Percentiles rank a stretch among this genome's conserved stretches.
Conservation (phyloP, 768 basidiomycete species). For the Serendipita vermifera region DNA sequence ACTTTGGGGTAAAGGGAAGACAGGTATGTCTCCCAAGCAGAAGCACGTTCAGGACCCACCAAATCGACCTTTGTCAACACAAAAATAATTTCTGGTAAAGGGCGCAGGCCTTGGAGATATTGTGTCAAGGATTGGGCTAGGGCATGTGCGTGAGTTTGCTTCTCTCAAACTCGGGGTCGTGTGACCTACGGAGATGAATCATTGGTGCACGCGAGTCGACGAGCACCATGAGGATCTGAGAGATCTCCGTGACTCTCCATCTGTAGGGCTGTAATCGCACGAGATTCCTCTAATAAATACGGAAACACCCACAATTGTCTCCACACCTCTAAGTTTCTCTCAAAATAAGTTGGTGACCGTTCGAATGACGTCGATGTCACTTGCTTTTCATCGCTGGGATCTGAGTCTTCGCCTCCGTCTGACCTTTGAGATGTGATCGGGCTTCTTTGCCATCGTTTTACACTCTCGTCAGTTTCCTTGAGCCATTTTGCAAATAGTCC, state of each 20-base stretch:
- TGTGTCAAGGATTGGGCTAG: slow-evolving; percentile 49
- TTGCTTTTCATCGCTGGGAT: not conserved
- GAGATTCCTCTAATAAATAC: no score
- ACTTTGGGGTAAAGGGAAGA: slow-evolving; percentile 37
- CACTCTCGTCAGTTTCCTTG: slow-evolving; percentile 41
- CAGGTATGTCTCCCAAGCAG: slow-evolving; percentile 55
- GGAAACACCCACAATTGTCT: slow-evolving; percentile 70
- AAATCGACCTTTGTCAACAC: slow-evolving; percentile 86
- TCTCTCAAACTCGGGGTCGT: not conserved
- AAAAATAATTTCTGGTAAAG: slow-evolving; percentile 43
- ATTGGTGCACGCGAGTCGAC: slow-evolving; percentile 83
- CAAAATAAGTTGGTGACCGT: slow-evolving; percentile 64
- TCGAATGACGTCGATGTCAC: slow-evolving; percentile 29
- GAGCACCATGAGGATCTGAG: slow-evolving; percentile 75
- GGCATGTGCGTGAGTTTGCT: not conserved
- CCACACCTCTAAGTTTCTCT: slow-evolving; percentile 91
- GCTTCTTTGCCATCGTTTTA: slow-evolving; percentile 36
- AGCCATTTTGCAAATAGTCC: slow-evolving; percentile 74
- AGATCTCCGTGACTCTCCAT: slow-evolving; percentile 90
- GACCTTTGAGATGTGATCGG: slow-evolving; percentile 13
- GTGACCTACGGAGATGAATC: slow-evolving; percentile 51
- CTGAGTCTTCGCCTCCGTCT: slow-evolving; percentile 7
- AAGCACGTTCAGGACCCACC: slow-evolving; percentile 47
- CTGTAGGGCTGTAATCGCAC: no score
- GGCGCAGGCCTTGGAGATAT: slow-evolving; percentile 35